Base-by-base conservation (phyloP, 257 asterid species). In the Salvia splendens region DNA sequence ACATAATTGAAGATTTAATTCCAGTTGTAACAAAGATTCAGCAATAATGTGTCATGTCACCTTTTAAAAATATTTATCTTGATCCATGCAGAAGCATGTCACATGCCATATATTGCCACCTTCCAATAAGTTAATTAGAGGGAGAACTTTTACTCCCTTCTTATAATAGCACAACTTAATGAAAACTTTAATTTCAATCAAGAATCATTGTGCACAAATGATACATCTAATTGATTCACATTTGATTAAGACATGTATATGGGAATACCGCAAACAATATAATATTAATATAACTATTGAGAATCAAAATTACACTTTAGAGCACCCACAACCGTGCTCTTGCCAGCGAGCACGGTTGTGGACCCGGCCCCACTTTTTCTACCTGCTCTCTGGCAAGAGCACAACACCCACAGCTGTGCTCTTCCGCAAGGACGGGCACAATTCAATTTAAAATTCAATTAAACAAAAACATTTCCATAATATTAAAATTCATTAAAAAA, bases 201-300 rank as follows among this genome's bases (percentile, higher is more conserved):
- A 74, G 68, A 43, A 73, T 70, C 71, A 56, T 51, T 65, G 52
- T 48, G 67, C 75, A 12, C 8, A 68, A 68, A 46, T 32, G 40
- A 59, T 63, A 68, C 35, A 53, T 57, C 66, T 38, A n/a, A n/a
- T 38, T 52, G 9, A 24, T 24, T 24, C 30, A 24, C 11, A 10
- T 32, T 62, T 71, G 83, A 79, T 71, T 62, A 75, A 52, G 80
- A 79, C 83, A 40, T 68, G 54, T 3, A 38, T 5, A 5, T 52
- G 28, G 9, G 61, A 12, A 36, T 66, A 61, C 30, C 47, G 43
- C 40, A 38, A 41, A 40, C 66, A 66, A 76, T 52, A 24, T 24
- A 1, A 24, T 24, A 24, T 43, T 35, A 66, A 7, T 12, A 15
- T 61, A 68, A 43, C 41, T 42, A 58, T 49, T 63, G 36, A 61